These are phyloP conservation scores for Dictyostelium intermedium DNA, from an alignment of 78 protist species.

Conservation along the genomic window DNA sequence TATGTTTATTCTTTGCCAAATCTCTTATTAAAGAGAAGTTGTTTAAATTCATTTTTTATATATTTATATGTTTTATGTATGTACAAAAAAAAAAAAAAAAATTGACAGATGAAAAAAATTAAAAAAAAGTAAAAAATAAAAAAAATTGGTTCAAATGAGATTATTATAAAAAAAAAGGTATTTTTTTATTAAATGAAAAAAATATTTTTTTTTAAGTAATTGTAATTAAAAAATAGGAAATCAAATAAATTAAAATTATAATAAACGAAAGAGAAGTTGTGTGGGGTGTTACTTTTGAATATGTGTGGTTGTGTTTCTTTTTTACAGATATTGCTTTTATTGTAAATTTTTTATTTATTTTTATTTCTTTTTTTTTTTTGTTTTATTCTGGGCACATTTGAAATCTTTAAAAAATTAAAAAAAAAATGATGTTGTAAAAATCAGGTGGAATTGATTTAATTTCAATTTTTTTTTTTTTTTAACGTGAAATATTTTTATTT, in stretches of 20 bases:
- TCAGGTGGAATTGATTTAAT: too few species aligned
- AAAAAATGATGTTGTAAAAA: neutral
- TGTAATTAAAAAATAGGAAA: neutral
- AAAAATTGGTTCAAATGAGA: neutral
- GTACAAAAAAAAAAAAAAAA: neutral
- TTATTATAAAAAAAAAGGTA: neutral
- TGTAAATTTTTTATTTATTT: neutral
- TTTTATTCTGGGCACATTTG: neutral
- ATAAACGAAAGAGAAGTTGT: neutral
- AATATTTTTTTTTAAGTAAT: neutral
- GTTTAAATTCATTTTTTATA: neutral
- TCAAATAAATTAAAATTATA: neutral
- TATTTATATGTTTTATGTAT: neutral
- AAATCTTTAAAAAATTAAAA: neutral
- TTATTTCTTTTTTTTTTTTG: neutral
- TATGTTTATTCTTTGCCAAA: neutral
- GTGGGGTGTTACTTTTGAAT: neutral
- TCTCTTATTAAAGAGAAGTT: conserved; percentile 14
- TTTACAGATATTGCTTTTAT: neutral
- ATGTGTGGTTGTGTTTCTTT: neutral
- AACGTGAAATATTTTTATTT: too few species aligned
- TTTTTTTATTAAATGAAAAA: neutral
- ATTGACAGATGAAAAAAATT: too few species aligned
- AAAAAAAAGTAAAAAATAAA: neutral
- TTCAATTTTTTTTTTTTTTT: too few species aligned